A percentile compares a stretch with the other conserved stretches of the same genome.
Evolutionary conservation across 1,284 basidiomycete species (phyloP).

Genomic region (Naganishia sp.): DNA sequence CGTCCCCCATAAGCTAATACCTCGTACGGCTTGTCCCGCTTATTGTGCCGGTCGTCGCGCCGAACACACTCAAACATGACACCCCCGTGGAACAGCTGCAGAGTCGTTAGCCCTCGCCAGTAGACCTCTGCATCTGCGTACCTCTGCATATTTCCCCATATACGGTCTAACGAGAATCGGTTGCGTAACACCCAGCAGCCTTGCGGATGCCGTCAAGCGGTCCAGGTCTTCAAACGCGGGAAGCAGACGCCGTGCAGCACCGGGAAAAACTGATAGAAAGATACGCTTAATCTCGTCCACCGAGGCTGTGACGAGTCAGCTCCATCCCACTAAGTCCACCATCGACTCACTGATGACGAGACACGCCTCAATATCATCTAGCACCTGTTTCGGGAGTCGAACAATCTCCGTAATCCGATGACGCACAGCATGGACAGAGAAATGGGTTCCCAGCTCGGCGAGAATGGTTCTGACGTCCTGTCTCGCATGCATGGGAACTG

Average conservation of each 20-base stretch:
- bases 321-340: not conserved
- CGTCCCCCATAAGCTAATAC: slow-evolving; percentile 56
- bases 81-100: slow-evolving; percentile 57
- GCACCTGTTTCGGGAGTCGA: slow-evolving; percentile 41
- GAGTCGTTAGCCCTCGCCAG: slow-evolving; percentile 38
- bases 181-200: slow-evolving; percentile 55
- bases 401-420: slow-evolving; percentile 35
- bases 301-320: not conserved
- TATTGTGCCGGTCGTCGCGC: slow-evolving; percentile 30
- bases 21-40: slow-evolving; percentile 54
- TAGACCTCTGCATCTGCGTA: slow-evolving; percentile 26
- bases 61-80: slow-evolving; percentile 59
- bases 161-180: slow-evolving; percentile 57
- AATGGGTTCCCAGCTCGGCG: slow-evolving; percentile 39
- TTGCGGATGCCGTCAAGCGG: slow-evolving; percentile 53
- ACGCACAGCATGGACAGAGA: slow-evolving; percentile 37
- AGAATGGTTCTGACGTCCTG: slow-evolving; percentile 44
- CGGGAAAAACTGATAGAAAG: slow-evolving; percentile 37
- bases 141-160: slow-evolving; percentile 45
- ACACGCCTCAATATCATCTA: slow-evolving; percentile 59
- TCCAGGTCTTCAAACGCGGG: slow-evolving; percentile 53
- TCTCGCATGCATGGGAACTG: slow-evolving; percentile 40
- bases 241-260: slow-evolving; percentile 39
- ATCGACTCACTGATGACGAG: slow-evolving; percentile 64
- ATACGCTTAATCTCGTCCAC: slow-evolving; percentile 36